Percentiles rank a stretch among this genome's conserved stretches.
phyloP scores from a whole-genome alignment of 129 eudicot genomes.

The Silybum marianum region DNA sequence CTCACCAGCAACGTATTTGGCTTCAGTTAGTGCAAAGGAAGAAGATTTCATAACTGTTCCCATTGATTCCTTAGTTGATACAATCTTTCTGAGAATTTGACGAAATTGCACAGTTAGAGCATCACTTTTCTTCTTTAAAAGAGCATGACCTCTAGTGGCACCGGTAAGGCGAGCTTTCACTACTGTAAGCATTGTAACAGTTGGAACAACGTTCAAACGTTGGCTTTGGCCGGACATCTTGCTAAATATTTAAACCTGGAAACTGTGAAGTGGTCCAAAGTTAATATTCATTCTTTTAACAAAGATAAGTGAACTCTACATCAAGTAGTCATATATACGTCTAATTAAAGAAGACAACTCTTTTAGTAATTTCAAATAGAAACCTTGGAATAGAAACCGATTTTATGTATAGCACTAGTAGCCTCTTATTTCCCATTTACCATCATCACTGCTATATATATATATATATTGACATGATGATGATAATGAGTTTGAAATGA shows the following conservation, averaged over 20 bases:
- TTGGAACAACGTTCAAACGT: conserved; percentile 79
- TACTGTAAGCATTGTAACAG: conserved; percentile 77
- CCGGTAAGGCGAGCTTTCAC: conserved; percentile 73
- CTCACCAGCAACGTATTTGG: conserved; percentile 83
- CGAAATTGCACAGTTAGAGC: conserved; percentile 85
- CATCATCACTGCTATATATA: background rate
- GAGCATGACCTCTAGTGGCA: conserved; percentile 89
- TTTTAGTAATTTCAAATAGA: background rate
- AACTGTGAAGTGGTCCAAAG: background rate
- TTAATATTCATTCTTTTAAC: background rate
- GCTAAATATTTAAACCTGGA: conserved; percentile 25
- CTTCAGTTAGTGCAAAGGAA: conserved; percentile 74
- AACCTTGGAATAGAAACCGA: background rate
- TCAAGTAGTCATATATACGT: background rate
- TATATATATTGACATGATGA: background rate
- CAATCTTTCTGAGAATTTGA: conserved; percentile 71
- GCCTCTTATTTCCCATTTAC: background rate
- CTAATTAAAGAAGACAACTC: background rate
- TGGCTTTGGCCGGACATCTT: conserved; percentile 75
- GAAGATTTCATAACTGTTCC: conserved; percentile 76
- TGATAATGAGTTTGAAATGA: background rate
- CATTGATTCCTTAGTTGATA: conserved; percentile 76
- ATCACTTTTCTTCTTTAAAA: conserved; percentile 83
- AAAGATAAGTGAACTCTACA: background rate
- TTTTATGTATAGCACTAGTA: background rate